Percentiles rank a stretch among this genome's conserved stretches.
phyloP scores from a whole-genome alignment of 129 eudicot genomes.

The Oenanthe sinensis region DNA sequence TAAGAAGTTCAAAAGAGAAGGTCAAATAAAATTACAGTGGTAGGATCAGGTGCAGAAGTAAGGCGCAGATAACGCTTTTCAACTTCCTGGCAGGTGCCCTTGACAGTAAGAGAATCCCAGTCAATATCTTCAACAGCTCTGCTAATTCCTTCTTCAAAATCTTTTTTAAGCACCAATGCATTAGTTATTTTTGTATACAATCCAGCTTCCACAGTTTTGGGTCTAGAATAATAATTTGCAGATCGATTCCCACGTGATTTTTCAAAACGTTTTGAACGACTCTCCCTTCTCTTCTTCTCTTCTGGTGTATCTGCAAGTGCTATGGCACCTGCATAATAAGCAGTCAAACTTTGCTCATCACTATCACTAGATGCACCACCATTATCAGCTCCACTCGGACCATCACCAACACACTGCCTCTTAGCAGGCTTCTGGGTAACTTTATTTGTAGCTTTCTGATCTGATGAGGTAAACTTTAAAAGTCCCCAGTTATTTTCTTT shows the following conservation, averaged over 20 bases:
- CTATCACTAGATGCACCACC: constrained; percentile 86
- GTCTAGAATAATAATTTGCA: constrained; percentile 24
- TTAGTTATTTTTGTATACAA: constrained; percentile 52
- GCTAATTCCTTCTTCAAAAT: constrained; percentile 54
- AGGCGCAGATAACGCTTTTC: constrained; percentile 96
- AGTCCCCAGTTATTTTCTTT: constrained; percentile 35
- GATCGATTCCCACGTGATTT: constrained; percentile 51
- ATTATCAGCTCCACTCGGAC: constrained; percentile 29
- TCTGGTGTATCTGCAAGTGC: constrained; percentile 76
- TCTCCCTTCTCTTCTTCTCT: constrained; percentile 82
- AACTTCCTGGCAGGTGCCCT: constrained; percentile 90
- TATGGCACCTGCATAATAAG: constrained; percentile 57
- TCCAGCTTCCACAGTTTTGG: constrained; percentile 48
- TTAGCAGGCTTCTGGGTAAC: constrained; percentile 50
- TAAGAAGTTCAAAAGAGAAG: background rate
- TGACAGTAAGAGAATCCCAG: constrained; percentile 91
- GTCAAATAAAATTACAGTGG: constrained; percentile 48
- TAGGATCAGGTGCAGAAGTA: constrained; percentile 98
- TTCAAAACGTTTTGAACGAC: constrained; percentile 89
- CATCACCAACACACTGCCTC: constrained; percentile 59
- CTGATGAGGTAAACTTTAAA: constrained; percentile 41
- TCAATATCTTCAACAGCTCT: constrained; percentile 98
- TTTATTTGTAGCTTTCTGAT: constrained; percentile 39
- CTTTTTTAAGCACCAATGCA: constrained; percentile 55
- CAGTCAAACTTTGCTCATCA: constrained; percentile 64